Evolutionary conservation across 129 eudicot species (phyloP).

Genomic region (Gnaphalium uliginosum): DNA sequence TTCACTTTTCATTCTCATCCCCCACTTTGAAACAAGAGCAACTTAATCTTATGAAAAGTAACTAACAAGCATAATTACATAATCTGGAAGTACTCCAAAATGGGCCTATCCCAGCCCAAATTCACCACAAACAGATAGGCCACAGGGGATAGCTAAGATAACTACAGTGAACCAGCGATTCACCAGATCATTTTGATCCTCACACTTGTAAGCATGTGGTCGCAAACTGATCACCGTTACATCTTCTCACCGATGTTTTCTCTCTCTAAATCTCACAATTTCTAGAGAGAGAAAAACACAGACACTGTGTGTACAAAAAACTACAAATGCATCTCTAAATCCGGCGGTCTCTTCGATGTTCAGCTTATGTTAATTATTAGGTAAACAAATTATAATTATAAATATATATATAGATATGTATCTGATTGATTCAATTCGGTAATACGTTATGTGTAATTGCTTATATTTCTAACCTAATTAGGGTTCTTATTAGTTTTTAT

Average conservation of each 20-base stretch:
- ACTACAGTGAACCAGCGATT: constrained; percentile 24
- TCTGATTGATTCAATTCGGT: neutral
- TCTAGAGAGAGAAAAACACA: constrained; percentile 13
- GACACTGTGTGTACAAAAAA: constrained; percentile 9
- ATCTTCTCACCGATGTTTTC: constrained; percentile 25
- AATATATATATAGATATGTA: neutral
- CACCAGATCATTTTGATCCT: constrained; percentile 24
- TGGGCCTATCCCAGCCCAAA: neutral
- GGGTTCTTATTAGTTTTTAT: constrained; percentile 12
- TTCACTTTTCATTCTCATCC: no score
- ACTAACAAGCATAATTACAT: no score
- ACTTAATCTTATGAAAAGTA: no score
- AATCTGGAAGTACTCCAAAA: no score
- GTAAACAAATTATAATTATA: neutral
- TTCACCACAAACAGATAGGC: neutral
- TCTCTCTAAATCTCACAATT: constrained; percentile 22
- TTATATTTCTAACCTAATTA: constrained; percentile 8
- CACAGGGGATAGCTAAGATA: neutral
- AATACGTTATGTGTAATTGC: neutral
- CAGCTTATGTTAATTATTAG: constrained; percentile 23
- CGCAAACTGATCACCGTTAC: constrained; percentile 22
- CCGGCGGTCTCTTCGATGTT: constrained; percentile 22
- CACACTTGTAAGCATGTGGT: constrained; percentile 36
- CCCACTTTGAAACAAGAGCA: no score
- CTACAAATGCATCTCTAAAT: constrained; percentile 25